These are phyloP conservation scores for Arthromyces matolae DNA, from an alignment of 768 basidiomycete genomes.

Conservation along the genomic window DNA sequence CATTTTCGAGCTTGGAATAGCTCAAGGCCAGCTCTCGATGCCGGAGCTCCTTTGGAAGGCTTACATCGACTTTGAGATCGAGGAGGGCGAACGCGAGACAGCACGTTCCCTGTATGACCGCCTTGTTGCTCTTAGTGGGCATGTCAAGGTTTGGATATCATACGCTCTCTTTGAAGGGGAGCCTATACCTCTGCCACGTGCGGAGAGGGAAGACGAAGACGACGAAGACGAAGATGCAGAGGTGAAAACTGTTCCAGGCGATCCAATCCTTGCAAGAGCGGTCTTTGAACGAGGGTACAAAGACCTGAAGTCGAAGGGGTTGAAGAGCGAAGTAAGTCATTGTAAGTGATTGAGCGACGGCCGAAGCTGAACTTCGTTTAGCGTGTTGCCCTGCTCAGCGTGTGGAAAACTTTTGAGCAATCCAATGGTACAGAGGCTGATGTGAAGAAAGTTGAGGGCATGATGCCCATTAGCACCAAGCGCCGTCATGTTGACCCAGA, in stretches of 20 bases:
- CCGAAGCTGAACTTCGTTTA: constrained; percentile 25
- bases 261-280: constrained; percentile 62
- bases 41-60: constrained; percentile 94
- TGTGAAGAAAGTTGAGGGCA: constrained; percentile 77
- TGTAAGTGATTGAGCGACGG: background rate
- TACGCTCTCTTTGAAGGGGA: constrained; percentile 92
- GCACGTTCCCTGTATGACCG: constrained; percentile 88
- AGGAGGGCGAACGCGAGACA: constrained; percentile 86
- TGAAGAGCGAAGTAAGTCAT: constrained; percentile 81
- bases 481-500: constrained; percentile 79
- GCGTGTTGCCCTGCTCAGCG: constrained; percentile 89
- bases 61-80: constrained; percentile 94
- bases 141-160: constrained; percentile 97
- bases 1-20: constrained; percentile 89
- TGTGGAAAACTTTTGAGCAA: constrained; percentile 94
- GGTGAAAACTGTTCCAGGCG: constrained; percentile 67
- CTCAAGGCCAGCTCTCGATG: constrained; percentile 86
- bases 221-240: constrained; percentile 65
- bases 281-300: constrained; percentile 88
- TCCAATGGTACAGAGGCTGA: constrained; percentile 70
- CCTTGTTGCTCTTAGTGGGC: constrained; percentile 78
- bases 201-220: constrained; percentile 68
- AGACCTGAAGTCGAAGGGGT: constrained; percentile 72
- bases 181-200: constrained; percentile 60
- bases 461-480: constrained; percentile 92